phyloP scores from a whole-genome alignment of 495 filamentous ascomycete species.

The Geoglossum glabrum region DNA sequence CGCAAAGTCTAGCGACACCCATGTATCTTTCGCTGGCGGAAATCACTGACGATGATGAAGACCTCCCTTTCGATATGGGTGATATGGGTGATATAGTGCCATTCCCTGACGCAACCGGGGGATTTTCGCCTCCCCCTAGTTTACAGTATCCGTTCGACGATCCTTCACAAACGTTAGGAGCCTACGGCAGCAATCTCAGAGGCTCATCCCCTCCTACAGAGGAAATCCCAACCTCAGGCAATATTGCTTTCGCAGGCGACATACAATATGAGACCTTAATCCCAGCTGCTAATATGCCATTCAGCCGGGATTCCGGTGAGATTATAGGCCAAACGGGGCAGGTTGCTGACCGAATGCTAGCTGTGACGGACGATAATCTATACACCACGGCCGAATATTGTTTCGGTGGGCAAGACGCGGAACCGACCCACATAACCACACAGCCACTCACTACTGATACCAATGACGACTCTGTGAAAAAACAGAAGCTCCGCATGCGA shows the following conservation, averaged over 20 bases:
- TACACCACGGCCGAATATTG: not conserved
- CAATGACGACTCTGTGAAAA: not conserved
- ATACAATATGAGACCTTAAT: not conserved
- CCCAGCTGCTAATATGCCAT: not conserved
- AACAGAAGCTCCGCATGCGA: not conserved
- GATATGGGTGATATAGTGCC: not conserved
- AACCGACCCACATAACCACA: not conserved
- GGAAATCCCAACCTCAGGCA: not conserved
- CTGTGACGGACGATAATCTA: not conserved
- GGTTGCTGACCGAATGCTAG: not conserved
- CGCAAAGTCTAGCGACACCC: not conserved
- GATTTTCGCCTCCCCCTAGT: not conserved
- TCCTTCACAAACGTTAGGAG: not conserved
- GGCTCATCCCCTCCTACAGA: not conserved
- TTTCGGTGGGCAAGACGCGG: not conserved
- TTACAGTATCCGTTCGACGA: not conserved
- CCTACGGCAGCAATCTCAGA: not conserved
- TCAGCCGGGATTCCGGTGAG: not conserved
- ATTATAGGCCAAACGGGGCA: not conserved
- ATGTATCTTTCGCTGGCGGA: not conserved
- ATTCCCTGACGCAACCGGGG: not conserved
- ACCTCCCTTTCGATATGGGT: not conserved
- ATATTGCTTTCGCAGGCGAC: not conserved
- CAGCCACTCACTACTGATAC: not conserved
- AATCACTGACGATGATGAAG: not conserved